phyloP scores from a whole-genome alignment of 106 monocot species.

The Alisma plantagoaquatica region DNA sequence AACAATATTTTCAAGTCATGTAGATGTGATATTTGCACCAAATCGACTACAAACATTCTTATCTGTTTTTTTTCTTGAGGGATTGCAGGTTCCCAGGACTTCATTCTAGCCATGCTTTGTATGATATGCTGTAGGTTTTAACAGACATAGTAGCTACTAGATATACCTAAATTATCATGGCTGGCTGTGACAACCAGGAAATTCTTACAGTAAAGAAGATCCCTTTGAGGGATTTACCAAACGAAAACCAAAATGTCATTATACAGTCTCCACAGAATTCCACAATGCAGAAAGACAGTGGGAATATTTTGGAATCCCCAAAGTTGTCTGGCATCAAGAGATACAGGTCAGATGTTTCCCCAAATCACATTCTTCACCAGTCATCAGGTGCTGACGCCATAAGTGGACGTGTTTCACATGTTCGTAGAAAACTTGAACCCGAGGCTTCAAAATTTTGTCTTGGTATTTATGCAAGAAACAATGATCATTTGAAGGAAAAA shows the following conservation, averaged over 20 bases:
- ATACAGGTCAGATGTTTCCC: constrained; percentile 24
- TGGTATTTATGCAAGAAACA: neutral
- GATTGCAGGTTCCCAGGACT: no score
- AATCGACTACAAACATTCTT: no score
- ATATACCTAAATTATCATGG: no score
- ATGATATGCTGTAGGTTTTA: no score
- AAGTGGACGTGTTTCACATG: constrained; percentile 61
- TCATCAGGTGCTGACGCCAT: constrained; percentile 8
- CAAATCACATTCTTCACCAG: constrained; percentile 22
- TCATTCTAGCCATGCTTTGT: no score
- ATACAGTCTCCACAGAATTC: constrained; percentile 17
- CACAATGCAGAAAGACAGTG: constrained; percentile 22
- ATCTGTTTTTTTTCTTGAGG: no score
- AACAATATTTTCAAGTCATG: no score
- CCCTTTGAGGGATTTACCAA: constrained; percentile 41
- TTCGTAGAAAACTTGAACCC: constrained; percentile 57
- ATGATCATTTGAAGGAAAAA: constrained; percentile 2
- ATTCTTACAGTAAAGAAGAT: no score
- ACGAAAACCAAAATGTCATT: constrained; percentile 21
- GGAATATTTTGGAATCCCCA: constrained; percentile 7
- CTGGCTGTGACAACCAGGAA: no score
- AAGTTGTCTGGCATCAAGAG: constrained; percentile 45
- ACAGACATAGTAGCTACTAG: no score
- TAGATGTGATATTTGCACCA: no score
- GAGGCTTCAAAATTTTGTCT: constrained; percentile 31